Base-by-base conservation (phyloP, 2,329 filamentous ascomycete genomes). In the Fusarium sp. region DNA sequence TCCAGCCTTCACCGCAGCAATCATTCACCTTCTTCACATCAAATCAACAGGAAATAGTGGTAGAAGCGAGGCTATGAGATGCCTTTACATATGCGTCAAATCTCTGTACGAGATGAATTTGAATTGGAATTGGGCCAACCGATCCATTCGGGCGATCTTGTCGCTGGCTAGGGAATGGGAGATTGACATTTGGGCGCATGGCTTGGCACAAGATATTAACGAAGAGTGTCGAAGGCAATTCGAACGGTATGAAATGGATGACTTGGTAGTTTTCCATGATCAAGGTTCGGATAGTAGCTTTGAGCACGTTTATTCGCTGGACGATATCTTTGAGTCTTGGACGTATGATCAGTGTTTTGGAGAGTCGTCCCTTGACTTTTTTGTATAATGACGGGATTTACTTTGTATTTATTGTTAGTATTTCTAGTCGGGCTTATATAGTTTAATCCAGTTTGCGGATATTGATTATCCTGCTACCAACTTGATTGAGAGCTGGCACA, bases 71-170 rank as follows among this genome's bases (percentile, higher is more conserved):
- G 63, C 70, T 1, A 62, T 71, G 62, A 55, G 70, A 14, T 71
- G 59, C 25, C 62, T 73, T 7, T 35, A 35, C 10, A 64, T 68
- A 18, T 73, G 71, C 17, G 56, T 73, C 5, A 73, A 61, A 9
- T 46, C 65, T 1, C 62, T 73, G 0, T 73, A 73, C 12, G 71
- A 71, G 44, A 73, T 73, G 70, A 73, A 73, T 4, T 39, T 65
- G 2, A 73, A 68, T 15, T 73, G 71, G 71, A 69, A 73, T 17
- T 73, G 71, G 70, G 71, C 71, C 0, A 73, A 73, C 5, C 29
- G 71, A 3, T 73, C 71, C 0, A 70, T 73, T 7, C 70, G 71
- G 0, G 71, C 71, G 0, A 71, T 73, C n/a, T 46, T 29, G 4
- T 73, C 71, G 2, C 42, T 73, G 2, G 71, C 71, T 5, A 35